phyloP scores from a whole-genome alignment of 1,284 basidiomycete species.

The Volvariella volvacea region DNA sequence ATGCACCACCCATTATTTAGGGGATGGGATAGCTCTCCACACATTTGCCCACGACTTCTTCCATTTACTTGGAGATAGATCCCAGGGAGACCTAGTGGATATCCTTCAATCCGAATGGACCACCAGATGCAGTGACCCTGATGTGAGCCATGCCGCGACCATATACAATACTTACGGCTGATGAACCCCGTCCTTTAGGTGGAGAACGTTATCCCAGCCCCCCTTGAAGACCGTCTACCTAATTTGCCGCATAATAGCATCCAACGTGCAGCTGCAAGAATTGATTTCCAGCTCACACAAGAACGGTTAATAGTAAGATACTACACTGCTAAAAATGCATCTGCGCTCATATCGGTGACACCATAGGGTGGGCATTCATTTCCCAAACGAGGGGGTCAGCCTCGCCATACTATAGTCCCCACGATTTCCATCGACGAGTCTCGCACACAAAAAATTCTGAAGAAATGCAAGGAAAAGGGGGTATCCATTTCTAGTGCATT shows the following conservation, averaged over 20 bases:
- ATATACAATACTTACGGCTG: no score
- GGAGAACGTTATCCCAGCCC: slow-evolving; percentile 33
- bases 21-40: slow-evolving; percentile 77
- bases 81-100: slow-evolving; percentile 33
- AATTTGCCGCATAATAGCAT: slow-evolving; percentile 26
- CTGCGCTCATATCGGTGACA: slow-evolving; percentile 4
- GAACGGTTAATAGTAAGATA: slow-evolving; percentile 40
- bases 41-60: slow-evolving; percentile 71
- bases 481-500: slow-evolving; percentile 72
- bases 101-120: slow-evolving; percentile 44
- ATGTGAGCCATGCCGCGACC: background rate
- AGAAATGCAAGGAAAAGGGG: slow-evolving; percentile 59
- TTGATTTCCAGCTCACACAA: slow-evolving; percentile 52
- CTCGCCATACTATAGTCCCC: slow-evolving; percentile 59
- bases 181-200: no score
- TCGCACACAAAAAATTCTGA: slow-evolving; percentile 52
- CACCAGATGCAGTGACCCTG: slow-evolving; percentile 19
- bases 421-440: slow-evolving; percentile 50
- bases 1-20: slow-evolving; percentile 67
- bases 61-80: slow-evolving; percentile 40
- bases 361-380: slow-evolving; percentile 62
- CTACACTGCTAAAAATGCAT: slow-evolving; percentile 1
- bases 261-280: slow-evolving; percentile 35
- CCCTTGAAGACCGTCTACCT: slow-evolving; percentile 51
- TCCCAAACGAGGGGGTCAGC: slow-evolving; percentile 35